Conservation (phyloP, 352 stramenopile genomes). For the Stramenopiles sp. region DNA sequence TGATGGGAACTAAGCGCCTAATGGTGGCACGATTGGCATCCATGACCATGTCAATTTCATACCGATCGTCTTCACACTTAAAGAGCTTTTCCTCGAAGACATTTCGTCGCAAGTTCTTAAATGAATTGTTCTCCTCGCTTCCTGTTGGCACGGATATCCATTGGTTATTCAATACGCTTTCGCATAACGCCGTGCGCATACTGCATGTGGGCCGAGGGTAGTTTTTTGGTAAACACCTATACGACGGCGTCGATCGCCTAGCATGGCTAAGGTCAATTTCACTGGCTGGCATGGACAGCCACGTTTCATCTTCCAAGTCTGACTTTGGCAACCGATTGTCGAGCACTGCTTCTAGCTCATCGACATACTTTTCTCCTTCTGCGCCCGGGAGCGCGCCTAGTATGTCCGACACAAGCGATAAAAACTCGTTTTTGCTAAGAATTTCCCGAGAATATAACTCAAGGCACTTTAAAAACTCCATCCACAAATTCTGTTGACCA, state of each 20-base stretch:
- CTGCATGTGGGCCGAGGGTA: constrained; percentile 90
- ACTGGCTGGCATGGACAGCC: constrained; percentile 62
- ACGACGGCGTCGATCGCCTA: constrained; percentile 76
- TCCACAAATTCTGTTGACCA: constrained; percentile 68
- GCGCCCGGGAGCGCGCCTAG: constrained; percentile 58
- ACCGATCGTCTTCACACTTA: constrained; percentile 94
- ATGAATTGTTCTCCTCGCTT: constrained; percentile 91
- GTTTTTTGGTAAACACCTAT: constrained; percentile 83
- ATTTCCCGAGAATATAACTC: constrained; percentile 94
- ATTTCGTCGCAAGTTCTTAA: constrained; percentile 96
- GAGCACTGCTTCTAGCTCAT: constrained; percentile 45
- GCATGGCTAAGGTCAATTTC: constrained; percentile 72
- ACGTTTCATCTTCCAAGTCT: constrained; percentile 48
- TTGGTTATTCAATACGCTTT: constrained; percentile 58
- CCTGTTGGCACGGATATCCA: constrained; percentile 94
- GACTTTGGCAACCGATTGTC: constrained; percentile 21
- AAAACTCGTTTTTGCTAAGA: constrained; percentile 60
- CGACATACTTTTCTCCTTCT: constrained; percentile 40
- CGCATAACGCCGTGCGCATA: constrained; percentile 53
- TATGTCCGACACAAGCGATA: constrained; percentile 58
- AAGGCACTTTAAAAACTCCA: constrained; percentile 94
- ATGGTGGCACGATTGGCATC: constrained; percentile 87
- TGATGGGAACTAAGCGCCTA: constrained; percentile 77
- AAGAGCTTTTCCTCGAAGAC: constrained; percentile 95
- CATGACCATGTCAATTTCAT: constrained; percentile 87